Conservation (phyloP, 2,329 filamentous ascomycete genomes). For the Phialophora verrucosa region DNA sequence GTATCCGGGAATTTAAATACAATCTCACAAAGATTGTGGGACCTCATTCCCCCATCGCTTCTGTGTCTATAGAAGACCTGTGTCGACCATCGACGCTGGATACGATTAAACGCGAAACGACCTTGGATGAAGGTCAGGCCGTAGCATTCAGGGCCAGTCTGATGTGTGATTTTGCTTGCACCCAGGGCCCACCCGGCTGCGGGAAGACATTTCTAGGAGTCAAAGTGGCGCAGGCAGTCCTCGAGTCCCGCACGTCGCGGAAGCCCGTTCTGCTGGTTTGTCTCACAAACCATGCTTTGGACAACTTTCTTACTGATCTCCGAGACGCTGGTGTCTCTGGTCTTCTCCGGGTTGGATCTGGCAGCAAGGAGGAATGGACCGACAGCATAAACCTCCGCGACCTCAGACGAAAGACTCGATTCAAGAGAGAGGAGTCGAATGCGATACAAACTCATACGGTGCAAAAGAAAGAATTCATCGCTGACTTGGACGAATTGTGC, state of each 20-base stretch:
- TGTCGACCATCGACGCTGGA: conserved; percentile 19
- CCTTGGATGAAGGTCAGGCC: conserved; percentile 48
- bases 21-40: conserved; percentile 35
- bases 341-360: conserved; percentile 42
- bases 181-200: conserved; percentile 74
- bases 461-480: conserved; percentile 21
- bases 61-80: conserved; percentile 24
- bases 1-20: conserved; percentile 34
- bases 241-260: conserved; percentile 36
- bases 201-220: conserved; percentile 69
- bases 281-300: conserved; percentile 45
- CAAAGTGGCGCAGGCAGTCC: conserved; percentile 49
- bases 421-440: conserved; percentile 20
- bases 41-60: conserved; percentile 16
- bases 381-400: conserved; percentile 32
- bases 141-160: conserved; percentile 61
- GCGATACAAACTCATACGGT: not conserved
- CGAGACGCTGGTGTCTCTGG: conserved; percentile 38
- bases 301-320: conserved; percentile 42
- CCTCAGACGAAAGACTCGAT: conserved; percentile 24
- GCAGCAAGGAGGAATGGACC: conserved; percentile 41
- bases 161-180: conserved; percentile 61
- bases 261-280: conserved; percentile 44
- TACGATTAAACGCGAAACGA: conserved; percentile 30
- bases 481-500: conserved; percentile 29